These are phyloP conservation scores for Pseudotsuga menziesii DNA, from an alignment of 75 land plant species.

Conservation along the genomic window DNA sequence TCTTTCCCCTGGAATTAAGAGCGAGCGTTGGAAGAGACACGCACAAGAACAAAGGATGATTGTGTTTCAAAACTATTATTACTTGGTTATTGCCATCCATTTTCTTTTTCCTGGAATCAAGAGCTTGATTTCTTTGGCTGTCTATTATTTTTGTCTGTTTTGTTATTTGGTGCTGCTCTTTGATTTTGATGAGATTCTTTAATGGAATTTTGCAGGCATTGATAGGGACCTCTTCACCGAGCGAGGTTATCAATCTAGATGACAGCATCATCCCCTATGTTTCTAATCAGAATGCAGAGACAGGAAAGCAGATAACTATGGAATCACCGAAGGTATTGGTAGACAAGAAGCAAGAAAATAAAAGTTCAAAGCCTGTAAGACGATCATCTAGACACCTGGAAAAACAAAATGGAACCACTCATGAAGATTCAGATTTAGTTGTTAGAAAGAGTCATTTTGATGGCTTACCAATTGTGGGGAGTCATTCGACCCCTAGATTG, in stretches of 20 bases:
- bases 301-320: neutral
- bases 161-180: neutral
- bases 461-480: too few relatives aligned
- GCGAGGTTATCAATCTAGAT: neutral
- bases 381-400: neutral
- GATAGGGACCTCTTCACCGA: neutral
- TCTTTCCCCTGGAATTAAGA: too few relatives aligned
- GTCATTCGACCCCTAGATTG: neutral
- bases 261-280: neutral
- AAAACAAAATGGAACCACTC: too few relatives aligned
- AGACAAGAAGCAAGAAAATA: neutral
- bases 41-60: too few relatives aligned
- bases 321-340: neutral
- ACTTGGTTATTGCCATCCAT: neutral
- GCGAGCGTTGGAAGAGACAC: too few relatives aligned
- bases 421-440: too few relatives aligned
- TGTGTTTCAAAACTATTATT: too few relatives aligned
- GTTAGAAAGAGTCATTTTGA: too few relatives aligned
- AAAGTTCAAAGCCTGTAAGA: neutral
- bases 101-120: neutral
- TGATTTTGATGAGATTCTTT: neutral
- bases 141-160: neutral
- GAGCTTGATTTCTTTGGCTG: neutral
- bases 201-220: slow-evolving; percentile 5
- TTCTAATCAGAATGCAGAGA: neutral